Conservation (phyloP, 768 basidiomycete species). For the Dioszegia aurantiaca region DNA sequence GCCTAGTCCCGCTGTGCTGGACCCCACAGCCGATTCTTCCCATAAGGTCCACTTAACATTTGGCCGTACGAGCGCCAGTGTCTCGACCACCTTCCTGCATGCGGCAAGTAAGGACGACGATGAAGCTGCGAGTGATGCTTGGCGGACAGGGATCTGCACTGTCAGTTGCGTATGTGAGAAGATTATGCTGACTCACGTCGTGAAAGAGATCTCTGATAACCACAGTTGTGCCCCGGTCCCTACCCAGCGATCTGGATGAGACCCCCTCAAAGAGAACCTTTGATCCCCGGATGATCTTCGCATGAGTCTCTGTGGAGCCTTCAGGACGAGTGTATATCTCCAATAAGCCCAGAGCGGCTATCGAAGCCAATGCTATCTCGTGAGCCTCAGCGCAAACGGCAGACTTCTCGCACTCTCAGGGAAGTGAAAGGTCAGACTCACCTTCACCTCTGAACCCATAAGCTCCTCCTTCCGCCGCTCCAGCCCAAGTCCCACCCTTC, state of each 20-base stretch:
- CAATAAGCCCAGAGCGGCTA: constrained; percentile 71
- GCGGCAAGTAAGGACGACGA: constrained; percentile 63
- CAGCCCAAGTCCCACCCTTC: constrained; percentile 6
- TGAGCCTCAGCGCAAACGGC: too few species aligned
- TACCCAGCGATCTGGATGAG: constrained; percentile 71
- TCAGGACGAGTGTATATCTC: constrained; percentile 77
- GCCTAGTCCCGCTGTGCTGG: constrained; percentile 11
- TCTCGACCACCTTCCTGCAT: constrained; percentile 69
- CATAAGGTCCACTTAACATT: constrained; percentile 68
- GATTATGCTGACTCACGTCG: constrained; percentile 58
- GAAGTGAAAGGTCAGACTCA: too few species aligned
- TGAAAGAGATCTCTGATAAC: constrained; percentile 85
- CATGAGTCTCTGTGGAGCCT: constrained; percentile 65
- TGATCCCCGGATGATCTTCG: constrained; percentile 76
- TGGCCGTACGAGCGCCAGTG: constrained; percentile 70
- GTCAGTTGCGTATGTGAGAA: constrained; percentile 7
- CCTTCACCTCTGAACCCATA: constrained; percentile 97
- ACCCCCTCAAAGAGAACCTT: constrained; percentile 67
- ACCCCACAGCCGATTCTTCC: constrained; percentile 24
- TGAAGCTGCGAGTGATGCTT: constrained; percentile 59
- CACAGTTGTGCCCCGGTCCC: constrained; percentile 73
- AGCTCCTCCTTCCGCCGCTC: constrained; percentile 4
- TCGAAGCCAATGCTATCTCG: constrained; percentile 71
- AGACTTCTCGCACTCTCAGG: too few species aligned
- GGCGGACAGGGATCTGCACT: constrained; percentile 34